Base-by-base conservation (phyloP, 495 filamentous ascomycete species). In the Penicillium nucicola region DNA sequence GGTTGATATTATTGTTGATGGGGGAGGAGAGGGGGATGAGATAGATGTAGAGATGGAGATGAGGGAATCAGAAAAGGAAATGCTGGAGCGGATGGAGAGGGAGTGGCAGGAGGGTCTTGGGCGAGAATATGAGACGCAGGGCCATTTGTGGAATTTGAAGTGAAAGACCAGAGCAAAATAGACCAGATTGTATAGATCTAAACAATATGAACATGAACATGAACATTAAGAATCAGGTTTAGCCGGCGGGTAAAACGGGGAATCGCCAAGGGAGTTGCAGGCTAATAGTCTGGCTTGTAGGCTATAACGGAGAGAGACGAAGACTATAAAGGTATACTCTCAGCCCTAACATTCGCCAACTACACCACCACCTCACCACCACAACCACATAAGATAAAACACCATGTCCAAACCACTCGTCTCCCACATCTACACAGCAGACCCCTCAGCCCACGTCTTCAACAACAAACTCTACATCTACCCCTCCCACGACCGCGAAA, bases 361-460 rank as follows among this genome's bases (percentile, higher is more conserved):
- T 11, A 23, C 14, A 23, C 34, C 28, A 19, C 11, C 22, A 22
- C 20, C 20, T 22, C 20, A 22, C 12, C 40, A 50, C 2, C 22
- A 25, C 14, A 12, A 33, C 35, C 12, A 13, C 11, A 23, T 13
- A 41, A 20, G 12, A 23, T 14, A n/a, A 50, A 54, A 42, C 12
- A 52, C 3, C 14, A 61, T 64, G 61, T 20, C 58, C 19, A 43
- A 61, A 50, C 77, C 78, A 31, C 72, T 87, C 47, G 77, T 87
- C 59, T 84, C 75, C 1, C 76, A 84, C 70, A 69, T 87, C 64
- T 87, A 83, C 74, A 87, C 85, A 9, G 77, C 77, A 0, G 77
- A 80, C 45, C 77, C 77, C 8, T 77, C 74, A 19, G 75, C 74
- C 22, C 74, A 74, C 52, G 68, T 76, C 57, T 78, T 78, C 62